These are phyloP conservation scores for Ganoderma resinaceum DNA, from an alignment of 1,284 basidiomycete genomes.

Conservation along the genomic window DNA sequence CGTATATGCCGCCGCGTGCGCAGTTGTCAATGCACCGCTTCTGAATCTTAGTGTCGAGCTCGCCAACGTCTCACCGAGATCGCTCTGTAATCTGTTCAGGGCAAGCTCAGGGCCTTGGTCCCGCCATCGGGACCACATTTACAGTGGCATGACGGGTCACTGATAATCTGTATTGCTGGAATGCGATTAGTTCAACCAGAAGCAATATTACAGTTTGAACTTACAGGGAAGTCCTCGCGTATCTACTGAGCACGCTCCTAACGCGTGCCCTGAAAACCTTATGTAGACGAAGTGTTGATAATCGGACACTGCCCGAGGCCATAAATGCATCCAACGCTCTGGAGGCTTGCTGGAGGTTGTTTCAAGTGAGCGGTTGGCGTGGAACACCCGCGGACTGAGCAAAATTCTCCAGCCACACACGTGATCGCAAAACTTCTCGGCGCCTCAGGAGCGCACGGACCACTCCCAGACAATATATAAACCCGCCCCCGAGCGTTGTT, in stretches of 20 bases:
- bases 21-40: conserved; percentile 10
- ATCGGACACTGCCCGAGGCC: too few species aligned
- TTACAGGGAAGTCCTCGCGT: neutral
- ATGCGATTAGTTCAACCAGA: neutral
- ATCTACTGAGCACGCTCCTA: neutral
- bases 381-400: conserved; percentile 20
- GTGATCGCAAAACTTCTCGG: conserved; percentile 20
- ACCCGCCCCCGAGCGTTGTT: conserved; percentile 16
- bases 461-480: conserved; percentile 46
- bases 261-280: neutral
- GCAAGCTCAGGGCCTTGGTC: conserved; percentile 10
- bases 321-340: neutral
- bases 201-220: too few species aligned
- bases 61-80: conserved; percentile 7
- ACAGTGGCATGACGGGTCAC: neutral
- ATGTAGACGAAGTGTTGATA: neutral
- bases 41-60: neutral
- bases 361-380: neutral
- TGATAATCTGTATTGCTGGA: conserved; percentile 9
- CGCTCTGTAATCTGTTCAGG: neutral
- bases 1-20: neutral
- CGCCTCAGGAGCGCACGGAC: conserved; percentile 30
- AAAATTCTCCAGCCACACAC: conserved; percentile 7
- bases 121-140: neutral
- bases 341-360: too few species aligned